Conservation (phyloP, 1,284 basidiomycete species). For the Sphaerobolus stellatus region DNA sequence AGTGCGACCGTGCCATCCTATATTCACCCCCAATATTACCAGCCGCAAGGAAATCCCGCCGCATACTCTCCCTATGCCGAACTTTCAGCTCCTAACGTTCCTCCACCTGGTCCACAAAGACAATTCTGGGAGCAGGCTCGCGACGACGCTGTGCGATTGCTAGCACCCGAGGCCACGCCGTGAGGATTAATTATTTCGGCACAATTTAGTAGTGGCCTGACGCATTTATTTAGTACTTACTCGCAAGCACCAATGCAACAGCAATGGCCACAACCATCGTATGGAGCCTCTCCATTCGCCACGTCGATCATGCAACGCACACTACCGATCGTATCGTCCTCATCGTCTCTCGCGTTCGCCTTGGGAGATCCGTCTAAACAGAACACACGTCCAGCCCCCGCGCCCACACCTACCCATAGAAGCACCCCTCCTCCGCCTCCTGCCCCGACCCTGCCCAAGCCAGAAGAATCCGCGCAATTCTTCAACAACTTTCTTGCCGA, state of each 20-base stretch:
- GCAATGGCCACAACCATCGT: conserved; percentile 41
- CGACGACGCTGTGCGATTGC: conserved; percentile 44
- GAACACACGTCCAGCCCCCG: conserved; percentile 15
- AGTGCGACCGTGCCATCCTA: conserved; percentile 59
- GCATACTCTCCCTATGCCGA: conserved; percentile 60
- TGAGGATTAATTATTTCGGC: conserved; percentile 18
- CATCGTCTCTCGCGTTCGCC: conserved; percentile 68
- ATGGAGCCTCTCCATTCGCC: conserved; percentile 54
- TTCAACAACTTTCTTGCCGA: conserved; percentile 64
- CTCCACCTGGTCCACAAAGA: conserved; percentile 33
- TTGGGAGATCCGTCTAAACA: conserved; percentile 50
- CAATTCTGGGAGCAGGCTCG: conserved; percentile 56
- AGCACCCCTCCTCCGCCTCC: conserved; percentile 15
- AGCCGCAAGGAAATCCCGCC: conserved; percentile 47
- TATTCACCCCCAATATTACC: conserved; percentile 57
- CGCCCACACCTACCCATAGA: not conserved
- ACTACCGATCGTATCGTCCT: conserved; percentile 44
- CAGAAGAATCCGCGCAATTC: conserved; percentile 58
- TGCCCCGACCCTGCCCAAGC: conserved; percentile 35
- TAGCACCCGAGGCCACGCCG: conserved; percentile 13
- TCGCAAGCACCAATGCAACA: conserved; percentile 35
- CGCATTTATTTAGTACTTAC: conserved; percentile 25
- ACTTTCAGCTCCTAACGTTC: conserved; percentile 40
- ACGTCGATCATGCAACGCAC: conserved; percentile 62
- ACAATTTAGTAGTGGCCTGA: conserved; percentile 10